Evolutionary conservation across 257 asterid species (phyloP), one percentile per base, ranked within the genome.

Genomic region (Anisodus tanguticus): DNA sequence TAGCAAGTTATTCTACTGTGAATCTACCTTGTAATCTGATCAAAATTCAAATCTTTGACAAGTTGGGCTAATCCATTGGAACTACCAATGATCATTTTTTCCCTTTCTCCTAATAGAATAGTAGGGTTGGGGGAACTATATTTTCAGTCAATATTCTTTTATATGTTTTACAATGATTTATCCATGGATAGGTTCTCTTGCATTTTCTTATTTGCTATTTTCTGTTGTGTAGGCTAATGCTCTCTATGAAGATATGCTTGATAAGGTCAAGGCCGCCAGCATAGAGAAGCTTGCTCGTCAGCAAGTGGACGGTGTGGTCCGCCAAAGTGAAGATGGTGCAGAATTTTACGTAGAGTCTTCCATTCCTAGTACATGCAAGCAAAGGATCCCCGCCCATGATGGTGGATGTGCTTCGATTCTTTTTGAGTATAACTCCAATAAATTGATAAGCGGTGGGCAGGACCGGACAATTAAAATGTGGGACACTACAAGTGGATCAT

Each of bases 231-330:
- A 96, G 99, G 97, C 93, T 60, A 96, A 96, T 86, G 91, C 98
- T 47, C 71, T 92, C 72, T 92, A 93, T 66, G 98, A 92, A 87
- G 95, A 92, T 78, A 90, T 92, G 91, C 82, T 90, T 83, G 89
- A 85, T 76, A 91, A 93, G 83, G 79, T 87, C 47, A 96, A 92
- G 90, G 95, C 88, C 54, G 88, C 84, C 84, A 88, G 87, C 71
- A 94, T 96, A 84, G 89, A 90, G 45, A 90, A 85, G 83, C 94
- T 96, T 62, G 98, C 99, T 49, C 94, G 89, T 82, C 93, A 90
- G 87, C 98, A 94, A 90, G 98, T 93, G 62, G 99, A 94, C 54
- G 99, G 98, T 9, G 92, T 96, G 15, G 95, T 96, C 57, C 95
- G 99, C 66, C 97, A 83, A 85, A 87, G 97, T 83, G 99, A 96